phyloP scores from a whole-genome alignment of 768 basidiomycete genomes.

The Artomyces pyxidatus region DNA sequence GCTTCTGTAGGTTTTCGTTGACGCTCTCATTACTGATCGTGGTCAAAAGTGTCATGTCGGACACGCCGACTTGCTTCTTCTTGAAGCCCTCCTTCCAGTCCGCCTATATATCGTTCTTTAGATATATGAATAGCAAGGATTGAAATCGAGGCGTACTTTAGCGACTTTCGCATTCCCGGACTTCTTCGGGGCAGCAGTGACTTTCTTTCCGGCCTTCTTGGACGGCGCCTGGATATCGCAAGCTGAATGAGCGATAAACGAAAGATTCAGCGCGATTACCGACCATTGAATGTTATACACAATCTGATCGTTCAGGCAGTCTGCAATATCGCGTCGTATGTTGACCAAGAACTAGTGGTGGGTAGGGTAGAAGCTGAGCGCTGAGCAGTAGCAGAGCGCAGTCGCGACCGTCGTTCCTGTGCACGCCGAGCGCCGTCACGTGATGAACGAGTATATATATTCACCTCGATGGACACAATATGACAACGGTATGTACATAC shows the following conservation, averaged over 20 bases:
- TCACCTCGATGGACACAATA: too few relatives aligned
- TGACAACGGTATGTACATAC: too few relatives aligned
- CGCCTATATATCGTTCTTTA: slow-evolving; percentile 44
- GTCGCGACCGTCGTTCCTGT: too few relatives aligned
- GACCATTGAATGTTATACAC: too few relatives aligned
- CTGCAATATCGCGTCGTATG: too few relatives aligned
- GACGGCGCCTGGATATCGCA: slow-evolving; percentile 49
- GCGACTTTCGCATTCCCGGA: slow-evolving; percentile 53
- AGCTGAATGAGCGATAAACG: neutral
- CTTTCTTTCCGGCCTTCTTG: slow-evolving; percentile 89
- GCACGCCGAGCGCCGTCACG: too few relatives aligned
- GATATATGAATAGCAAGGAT: neutral
- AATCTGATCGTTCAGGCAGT: too few relatives aligned
- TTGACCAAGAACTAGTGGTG: too few relatives aligned
- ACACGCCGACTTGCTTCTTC: slow-evolving; percentile 97
- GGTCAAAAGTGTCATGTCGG: slow-evolving; percentile 96
- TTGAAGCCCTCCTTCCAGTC: slow-evolving; percentile 99
- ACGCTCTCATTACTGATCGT: slow-evolving; percentile 97
- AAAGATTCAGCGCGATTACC: too few relatives aligned
- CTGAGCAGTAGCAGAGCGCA: too few relatives aligned
- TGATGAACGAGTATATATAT: too few relatives aligned
- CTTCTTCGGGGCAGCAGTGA: slow-evolving; percentile 55
- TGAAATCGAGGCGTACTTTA: slow-evolving; percentile 44
- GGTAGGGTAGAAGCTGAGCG: too few relatives aligned
- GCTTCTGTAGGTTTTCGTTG: slow-evolving; percentile 96